Evolutionary conservation across 2,329 filamentous ascomycete species (phyloP), one percentile per base, ranked within the genome.

Genomic region (Elsinoe perseae): DNA sequence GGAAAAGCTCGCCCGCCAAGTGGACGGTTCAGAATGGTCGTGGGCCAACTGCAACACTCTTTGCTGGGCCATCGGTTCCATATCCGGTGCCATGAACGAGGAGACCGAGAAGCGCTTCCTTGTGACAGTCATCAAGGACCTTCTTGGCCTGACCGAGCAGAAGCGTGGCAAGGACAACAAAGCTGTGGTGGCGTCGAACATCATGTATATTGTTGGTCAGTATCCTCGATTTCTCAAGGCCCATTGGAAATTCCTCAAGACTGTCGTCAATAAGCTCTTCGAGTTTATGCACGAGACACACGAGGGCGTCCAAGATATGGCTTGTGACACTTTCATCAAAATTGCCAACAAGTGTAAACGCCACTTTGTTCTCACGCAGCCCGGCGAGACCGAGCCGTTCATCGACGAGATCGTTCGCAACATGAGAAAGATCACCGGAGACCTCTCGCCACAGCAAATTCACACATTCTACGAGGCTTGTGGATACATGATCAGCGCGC

Each of bases 241-340:
- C 1, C 93, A 98, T 72, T 98, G 93, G 93, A 98, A 98, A 72
- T 98, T 98, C 75, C 78, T 98, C 57, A 98, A 98, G 83, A 98
- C 93, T 2, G 93, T 98, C 16, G 93, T 98, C 67, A 98, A 98
- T 76, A 98, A 98, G 77, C 81, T 98, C 4, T 98, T 98, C 67
- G 93, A 98, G 75, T 98, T 98, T 69, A 98, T 98, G 93, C 93
- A 98, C 71, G 93, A 98, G 73, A 97, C 93, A 1, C 93, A 98
- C 67, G 93, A 98, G 77, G 93, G 88, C 85, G 93, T 98, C 23
- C 95, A 98, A 74, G 93, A 98, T 73, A 98, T 98, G 95, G 93
- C 93, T 66, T 98, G 93, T 70, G 95, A 98, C 73, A 98, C 93
- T 0, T 98, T 98, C 67, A 98, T 98, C 75, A 98, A 98, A 78